A percentile compares a stretch with the other conserved stretches of the same genome.
These are phyloP conservation scores for Podaxis rugospora DNA, from an alignment of 768 basidiomycete species.

Conservation along the genomic window DNA sequence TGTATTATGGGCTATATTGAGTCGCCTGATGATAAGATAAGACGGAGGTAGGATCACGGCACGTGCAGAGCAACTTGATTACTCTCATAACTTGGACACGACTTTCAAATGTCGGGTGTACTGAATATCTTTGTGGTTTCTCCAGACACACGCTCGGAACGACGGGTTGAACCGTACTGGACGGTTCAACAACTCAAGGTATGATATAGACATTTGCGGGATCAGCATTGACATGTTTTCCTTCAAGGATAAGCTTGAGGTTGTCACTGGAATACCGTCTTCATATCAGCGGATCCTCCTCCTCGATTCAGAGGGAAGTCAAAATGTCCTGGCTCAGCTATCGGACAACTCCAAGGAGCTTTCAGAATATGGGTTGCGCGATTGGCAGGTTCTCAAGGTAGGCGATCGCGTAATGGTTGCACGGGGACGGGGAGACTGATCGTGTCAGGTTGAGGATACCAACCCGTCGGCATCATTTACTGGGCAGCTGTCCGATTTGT, in stretches of 20 bases:
- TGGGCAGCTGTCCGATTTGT: conserved; percentile 82
- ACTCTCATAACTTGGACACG: not conserved
- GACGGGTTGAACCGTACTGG: conserved; percentile 71
- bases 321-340: conserved; percentile 46
- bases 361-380: conserved; percentile 68
- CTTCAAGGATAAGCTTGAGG: conserved; percentile 71
- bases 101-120: conserved; percentile 21
- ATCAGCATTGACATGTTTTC: not conserved
- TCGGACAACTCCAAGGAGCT: conserved; percentile 65
- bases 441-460: conserved; percentile 59
- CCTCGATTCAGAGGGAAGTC: conserved; percentile 51
- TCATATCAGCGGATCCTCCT: conserved; percentile 68
- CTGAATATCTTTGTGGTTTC: conserved; percentile 79
- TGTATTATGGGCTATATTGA: not conserved
- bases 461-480: conserved; percentile 74
- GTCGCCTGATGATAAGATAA: conserved; percentile 1
- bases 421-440: not conserved
- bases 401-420: conserved; percentile 15
- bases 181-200: conserved; percentile 86
- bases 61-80: not conserved
- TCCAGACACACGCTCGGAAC: conserved; percentile 86
- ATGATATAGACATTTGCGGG: conserved; percentile 7
- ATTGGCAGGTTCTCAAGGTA: conserved; percentile 83
- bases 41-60: not conserved
- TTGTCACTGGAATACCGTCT: conserved; percentile 85